phyloP scores from a whole-genome alignment of 129 eudicot species.

The Flaveria linearis region DNA sequence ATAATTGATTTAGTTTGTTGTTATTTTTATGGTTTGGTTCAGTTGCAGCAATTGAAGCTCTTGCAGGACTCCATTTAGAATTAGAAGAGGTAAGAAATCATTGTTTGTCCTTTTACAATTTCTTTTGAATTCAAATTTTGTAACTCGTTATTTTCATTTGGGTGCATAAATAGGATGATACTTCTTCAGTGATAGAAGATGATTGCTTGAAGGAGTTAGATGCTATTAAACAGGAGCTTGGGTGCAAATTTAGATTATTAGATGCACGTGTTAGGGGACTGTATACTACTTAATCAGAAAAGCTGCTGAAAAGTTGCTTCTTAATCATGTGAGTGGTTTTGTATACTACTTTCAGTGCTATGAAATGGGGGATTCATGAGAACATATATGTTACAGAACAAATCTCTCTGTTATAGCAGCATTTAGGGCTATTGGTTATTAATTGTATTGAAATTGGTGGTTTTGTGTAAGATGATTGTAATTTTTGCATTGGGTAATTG shows the following conservation, averaged over 20 bases:
- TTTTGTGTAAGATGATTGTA: too few relatives aligned
- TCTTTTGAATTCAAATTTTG: not conserved
- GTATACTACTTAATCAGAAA: slow-evolving; percentile 41
- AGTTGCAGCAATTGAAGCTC: slow-evolving; percentile 87
- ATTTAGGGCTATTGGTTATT: not conserved
- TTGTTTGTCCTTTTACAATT: not conserved
- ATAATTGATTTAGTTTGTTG: not conserved
- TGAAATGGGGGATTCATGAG: too few relatives aligned
- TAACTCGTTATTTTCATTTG: not conserved
- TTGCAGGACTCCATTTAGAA: slow-evolving; percentile 70
- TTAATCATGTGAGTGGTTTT: slow-evolving; percentile 62
- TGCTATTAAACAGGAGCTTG: slow-evolving; percentile 35
- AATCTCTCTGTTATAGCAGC: too few relatives aligned
- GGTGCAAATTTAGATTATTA: slow-evolving; percentile 37
- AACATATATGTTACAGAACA: too few relatives aligned
- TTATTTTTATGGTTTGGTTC: slow-evolving; percentile 17
- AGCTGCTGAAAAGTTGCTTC: slow-evolving; percentile 80
- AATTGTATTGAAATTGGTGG: too few relatives aligned
- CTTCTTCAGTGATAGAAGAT: too few relatives aligned
- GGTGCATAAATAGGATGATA: too few relatives aligned
- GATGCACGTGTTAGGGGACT: slow-evolving; percentile 60
- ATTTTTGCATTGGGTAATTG: too few relatives aligned
- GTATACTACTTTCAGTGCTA: too few relatives aligned
- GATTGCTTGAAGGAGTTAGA: too few relatives aligned
- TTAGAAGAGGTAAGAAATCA: slow-evolving; percentile 49